Evolutionary conservation across 2,329 filamentous ascomycete species (phyloP), one percentile per base, ranked within the genome.

Genomic region (Arthrinium puccinioides): DNA sequence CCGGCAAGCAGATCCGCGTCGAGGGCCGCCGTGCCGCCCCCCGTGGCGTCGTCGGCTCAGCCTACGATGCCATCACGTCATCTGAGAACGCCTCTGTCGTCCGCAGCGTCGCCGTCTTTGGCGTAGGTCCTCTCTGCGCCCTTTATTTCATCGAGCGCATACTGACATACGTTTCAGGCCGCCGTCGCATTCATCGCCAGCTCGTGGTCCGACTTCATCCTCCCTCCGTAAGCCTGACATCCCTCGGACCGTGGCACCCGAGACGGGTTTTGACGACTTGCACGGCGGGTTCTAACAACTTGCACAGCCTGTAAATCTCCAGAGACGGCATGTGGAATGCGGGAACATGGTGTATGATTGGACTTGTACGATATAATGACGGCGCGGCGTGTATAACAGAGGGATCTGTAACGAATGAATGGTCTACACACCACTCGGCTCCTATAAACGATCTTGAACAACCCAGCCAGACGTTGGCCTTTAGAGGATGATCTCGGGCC

Each of bases 61-160:
- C 74, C 47, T 84, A 83, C 60, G 69, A 73, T 43, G 67, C 76
- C 47, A 53, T 84, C 53, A 84, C 78, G 38, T 73, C 74, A 20
- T 61, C 80, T 23, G 82, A 86, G 55, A 85, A 86, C 61, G 71
- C 77, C 33, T 73, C 78, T 39, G 73, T 84, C 39, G 80, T 85
- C 42, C 72, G 76, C 51, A 84, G 80, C 55, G 63, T 85, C 48
- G 68, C 75, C 45, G 59, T 84, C 50, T 85, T 85, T 54, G 79
- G 79, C 39, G 80, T 85, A 70, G 56, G 79, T 67, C n/a, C 24
- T 10, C 31, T 20, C 7, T 26, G 13, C 21, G n/a, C 9, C 35
- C 21, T 8, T 21, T 21, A 35, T 24, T 9, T 25, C 8, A 26
- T 25, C 9, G 19, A 8, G 27, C 9, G 21, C 11, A 10, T 16